Base-by-base conservation (phyloP, 306 rosid species). In the Sesbania bispinosa region DNA sequence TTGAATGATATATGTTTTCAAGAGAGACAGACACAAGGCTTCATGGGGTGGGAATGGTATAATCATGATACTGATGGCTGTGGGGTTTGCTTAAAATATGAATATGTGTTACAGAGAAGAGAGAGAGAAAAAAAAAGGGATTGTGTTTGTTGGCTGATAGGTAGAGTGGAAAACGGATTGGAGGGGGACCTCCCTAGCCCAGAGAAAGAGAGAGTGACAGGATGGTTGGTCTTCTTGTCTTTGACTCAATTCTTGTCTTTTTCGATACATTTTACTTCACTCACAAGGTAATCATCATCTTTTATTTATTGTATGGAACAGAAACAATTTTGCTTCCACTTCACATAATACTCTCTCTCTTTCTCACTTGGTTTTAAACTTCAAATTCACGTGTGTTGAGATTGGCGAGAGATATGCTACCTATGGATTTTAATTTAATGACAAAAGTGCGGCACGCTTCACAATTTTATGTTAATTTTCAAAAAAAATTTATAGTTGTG, bases 141-240 rank as follows among this genome's bases (percentile, higher is more conserved):
- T 79, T 79, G 76, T 86, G 89, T 88, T 88, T 82, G 97, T 90
- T 90, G 92, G 89, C 80, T 69, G 87, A 80, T 81, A 76, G 93
- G 96, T 90, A 74, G 98, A 90, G 96, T 93, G 96, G 93, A 77
- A 88, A 93, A 93, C 96, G 96, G 96, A 90, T 90, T 90, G 93
- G 96, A 90, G 83, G 98, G 93, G 98, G 98, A 87, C 98, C 98
- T 88, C 88, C 87, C 19, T 81, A 72, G 39, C 61, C 15, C 58
- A 67, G 36, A 83, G 69, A 76, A 48, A 60, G 59, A 81, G 81
- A 79, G 82, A 63, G 83, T 35, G 78, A 57, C 16, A 29, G 72
- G 84, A 80, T 75, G 74, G 87, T 83, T 88, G 77, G 71, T 84
- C 83, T 79, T 81, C 87, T 88, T 86, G 90, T 86, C 86, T 88